phyloP scores from a whole-genome alignment of 352 stramenopile genomes.

The Phytophthora foliorum region DNA sequence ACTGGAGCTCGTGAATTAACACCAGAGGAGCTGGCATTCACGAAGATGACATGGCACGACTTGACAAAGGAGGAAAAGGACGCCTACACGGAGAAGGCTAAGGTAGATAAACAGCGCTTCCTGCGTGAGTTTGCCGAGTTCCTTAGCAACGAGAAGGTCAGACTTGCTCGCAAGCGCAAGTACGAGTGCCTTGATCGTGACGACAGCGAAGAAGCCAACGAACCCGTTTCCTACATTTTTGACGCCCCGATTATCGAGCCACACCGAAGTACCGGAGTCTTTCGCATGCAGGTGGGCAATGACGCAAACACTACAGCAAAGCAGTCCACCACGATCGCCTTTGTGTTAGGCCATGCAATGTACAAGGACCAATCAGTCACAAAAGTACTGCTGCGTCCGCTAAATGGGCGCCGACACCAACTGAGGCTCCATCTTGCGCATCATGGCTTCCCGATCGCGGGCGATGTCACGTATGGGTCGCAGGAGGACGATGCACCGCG shows the following conservation, averaged over 20 bases:
- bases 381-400: conserved; percentile 83
- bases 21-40: conserved; percentile 36
- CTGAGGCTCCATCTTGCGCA: conserved; percentile 83
- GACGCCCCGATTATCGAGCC: conserved; percentile 80
- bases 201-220: conserved; percentile 29
- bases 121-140: conserved; percentile 62
- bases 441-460: conserved; percentile 79
- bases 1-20: conserved; percentile 35
- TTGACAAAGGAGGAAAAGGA: conserved; percentile 57
- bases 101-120: conserved; percentile 65
- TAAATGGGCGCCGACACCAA: conserved; percentile 87
- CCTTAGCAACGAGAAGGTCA: conserved; percentile 56
- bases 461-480: conserved; percentile 80
- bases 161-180: conserved; percentile 56
- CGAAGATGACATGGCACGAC: conserved; percentile 55
- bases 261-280: conserved; percentile 50
- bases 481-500: conserved; percentile 67
- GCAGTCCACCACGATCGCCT: conserved; percentile 77
- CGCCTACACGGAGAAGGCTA: conserved; percentile 51
- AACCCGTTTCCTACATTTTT: conserved; percentile 83
- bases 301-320: conserved; percentile 45
- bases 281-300: conserved; percentile 77
- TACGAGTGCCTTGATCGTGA: conserved; percentile 53
- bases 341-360: conserved; percentile 75
- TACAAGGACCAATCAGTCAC: conserved; percentile 71